phyloP scores from a whole-genome alignment of 2,329 filamentous ascomycete genomes.

The Colletotrichum sp. region DNA sequence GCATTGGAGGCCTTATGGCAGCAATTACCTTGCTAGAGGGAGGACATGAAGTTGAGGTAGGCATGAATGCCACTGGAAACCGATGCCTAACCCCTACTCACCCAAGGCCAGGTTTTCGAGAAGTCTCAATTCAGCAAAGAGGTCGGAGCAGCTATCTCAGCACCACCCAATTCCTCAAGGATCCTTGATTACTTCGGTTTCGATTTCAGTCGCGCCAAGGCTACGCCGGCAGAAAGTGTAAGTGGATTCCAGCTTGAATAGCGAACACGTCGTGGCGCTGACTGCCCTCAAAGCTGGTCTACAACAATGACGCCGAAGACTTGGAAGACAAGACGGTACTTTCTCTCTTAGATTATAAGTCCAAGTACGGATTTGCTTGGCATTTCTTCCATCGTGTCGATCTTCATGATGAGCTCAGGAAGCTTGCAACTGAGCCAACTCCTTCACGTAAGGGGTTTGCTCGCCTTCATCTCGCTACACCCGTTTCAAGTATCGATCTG shows the following conservation, averaged over 20 bases:
- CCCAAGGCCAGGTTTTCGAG: neutral
- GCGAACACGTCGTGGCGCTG: neutral
- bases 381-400: neutral
- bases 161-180: neutral
- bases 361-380: neutral
- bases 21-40: neutral
- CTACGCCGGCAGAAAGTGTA: neutral
- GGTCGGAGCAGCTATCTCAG: neutral
- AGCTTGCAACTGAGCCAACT: neutral
- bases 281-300: neutral
- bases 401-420: neutral
- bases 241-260: neutral
- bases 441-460: neutral
- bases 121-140: neutral
- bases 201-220: neutral
- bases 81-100: neutral
- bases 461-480: neutral
- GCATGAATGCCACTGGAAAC: neutral
- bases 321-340: neutral
- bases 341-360: neutral
- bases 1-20: neutral
- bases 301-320: neutral
- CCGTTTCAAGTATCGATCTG: neutral
- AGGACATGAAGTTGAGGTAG: neutral
- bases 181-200: neutral